A percentile compares a stretch with the other conserved stretches of the same genome.
Conservation (phyloP, 1,139 yeast species). For the Geotrichum fermentans region DNA sequence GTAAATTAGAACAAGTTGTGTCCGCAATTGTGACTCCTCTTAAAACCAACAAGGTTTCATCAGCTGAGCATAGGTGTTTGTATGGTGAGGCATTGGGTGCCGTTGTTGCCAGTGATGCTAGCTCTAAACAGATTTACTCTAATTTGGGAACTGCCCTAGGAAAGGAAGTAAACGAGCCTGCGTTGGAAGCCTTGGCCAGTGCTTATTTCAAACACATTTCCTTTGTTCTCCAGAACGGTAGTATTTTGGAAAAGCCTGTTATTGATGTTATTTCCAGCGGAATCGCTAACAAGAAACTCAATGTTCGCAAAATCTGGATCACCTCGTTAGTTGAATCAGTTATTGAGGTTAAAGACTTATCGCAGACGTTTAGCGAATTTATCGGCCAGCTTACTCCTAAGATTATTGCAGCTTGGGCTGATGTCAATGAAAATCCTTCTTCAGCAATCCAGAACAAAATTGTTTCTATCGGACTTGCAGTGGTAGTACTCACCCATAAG, state of each 20-base stretch:
- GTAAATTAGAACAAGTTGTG: slow-evolving; percentile 36
- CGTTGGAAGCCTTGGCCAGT: slow-evolving; percentile 50
- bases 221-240: slow-evolving; percentile 22
- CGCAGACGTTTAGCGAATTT: slow-evolving; percentile 18
- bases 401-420: slow-evolving; percentile 33
- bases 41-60: slow-evolving; percentile 43
- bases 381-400: slow-evolving; percentile 40
- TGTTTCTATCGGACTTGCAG: slow-evolving; percentile 33
- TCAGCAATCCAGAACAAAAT: slow-evolving; percentile 35
- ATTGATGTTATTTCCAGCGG: slow-evolving; percentile 50
- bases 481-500: slow-evolving; percentile 29
- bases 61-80: slow-evolving; percentile 60
- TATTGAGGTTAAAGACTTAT: slow-evolving; percentile 21
- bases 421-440: slow-evolving; percentile 38
- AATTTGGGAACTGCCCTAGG: slow-evolving; percentile 49
- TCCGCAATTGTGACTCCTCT: slow-evolving; percentile 55
- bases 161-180: slow-evolving; percentile 73
- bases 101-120: slow-evolving; percentile 27
- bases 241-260: slow-evolving; percentile 24
- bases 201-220: slow-evolving; percentile 47
- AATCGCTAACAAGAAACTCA: slow-evolving; percentile 57
- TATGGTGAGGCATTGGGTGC: slow-evolving; percentile 42
- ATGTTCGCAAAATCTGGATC: slow-evolving; percentile 66
- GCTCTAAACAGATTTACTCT: slow-evolving; percentile 41
- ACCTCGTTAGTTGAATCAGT: slow-evolving; percentile 44